Base-by-base conservation (phyloP, 805 yeast genomes). In the Sungouiozyma ichnusensis region DNA sequence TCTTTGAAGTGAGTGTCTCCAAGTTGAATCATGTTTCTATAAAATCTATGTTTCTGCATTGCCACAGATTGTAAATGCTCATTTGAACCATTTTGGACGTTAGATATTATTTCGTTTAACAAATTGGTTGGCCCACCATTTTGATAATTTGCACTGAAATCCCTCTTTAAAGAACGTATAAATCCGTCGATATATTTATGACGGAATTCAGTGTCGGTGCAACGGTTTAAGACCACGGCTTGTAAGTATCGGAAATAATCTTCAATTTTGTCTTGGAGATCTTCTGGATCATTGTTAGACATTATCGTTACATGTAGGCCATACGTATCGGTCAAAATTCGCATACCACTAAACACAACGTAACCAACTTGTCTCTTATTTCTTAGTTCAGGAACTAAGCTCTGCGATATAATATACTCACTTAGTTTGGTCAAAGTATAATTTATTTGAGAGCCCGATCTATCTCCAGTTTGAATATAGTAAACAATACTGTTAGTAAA, bases 351-450 rank as follows among this genome's bases (percentile, higher is more conserved):
- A n/a, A 71, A 48, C 0, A 79, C 75, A 4, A 71, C 66, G 53
- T 82, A 82, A 0, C 85, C 88, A 42, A 82, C 56, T 47, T 77
- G 82, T 44, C 68, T 69, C 48, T 69, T 71, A 16, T 67, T 68
- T 46, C 88, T 60, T 15, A 81, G 57, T 37, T 73, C 77, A 2
- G 69, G 62, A 1, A 64, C 57, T 16, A 75, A 62, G 1, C 68
- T 59, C 6, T 65, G 47, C 0, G 75, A 64, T 48, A 81, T 50
- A n/a, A 73, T 39, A 53, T 65, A 73, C 1, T 74, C 68, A 1
- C 73, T 48, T 4, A 81, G 53, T 16, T 62, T 63, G 0, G 81
- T 69, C 43, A 77, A 42, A 0, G 76, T 55, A 36, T 65, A 59
- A 11, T 24, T 24, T 1, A 53, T 50, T 5, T 46, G 38, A 0